A percentile compares a stretch with the other conserved stretches of the same genome.
phyloP scores from a whole-genome alignment of 2,329 filamentous ascomycete genomes.

The Penicillium digitatum region DNA sequence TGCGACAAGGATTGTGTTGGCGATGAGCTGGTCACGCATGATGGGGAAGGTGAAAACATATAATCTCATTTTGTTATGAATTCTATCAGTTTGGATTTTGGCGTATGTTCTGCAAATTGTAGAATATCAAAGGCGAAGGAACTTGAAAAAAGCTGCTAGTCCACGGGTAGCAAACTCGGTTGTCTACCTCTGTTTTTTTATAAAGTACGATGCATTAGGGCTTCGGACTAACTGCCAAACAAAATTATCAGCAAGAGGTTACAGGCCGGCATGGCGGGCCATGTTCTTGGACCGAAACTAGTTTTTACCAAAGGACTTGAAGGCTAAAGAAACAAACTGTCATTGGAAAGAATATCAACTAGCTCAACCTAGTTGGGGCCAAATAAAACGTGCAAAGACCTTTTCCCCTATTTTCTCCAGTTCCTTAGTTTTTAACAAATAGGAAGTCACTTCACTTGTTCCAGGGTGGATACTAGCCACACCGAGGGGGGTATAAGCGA shows the following conservation, averaged over 20 bases:
- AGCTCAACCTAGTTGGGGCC: background rate
- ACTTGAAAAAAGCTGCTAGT: background rate
- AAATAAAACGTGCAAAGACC: background rate
- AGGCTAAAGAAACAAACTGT: background rate
- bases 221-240: background rate
- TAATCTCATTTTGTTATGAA: background rate
- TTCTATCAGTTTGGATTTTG: too few species aligned
- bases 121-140: background rate
- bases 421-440: background rate
- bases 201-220: background rate
- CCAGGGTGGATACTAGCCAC: background rate
- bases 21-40: conserved; percentile 21
- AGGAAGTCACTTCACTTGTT: background rate
- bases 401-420: background rate
- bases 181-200: background rate
- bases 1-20: conserved; percentile 25
- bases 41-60: conserved; percentile 16
- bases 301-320: background rate
- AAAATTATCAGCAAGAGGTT: background rate
- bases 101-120: too few species aligned
- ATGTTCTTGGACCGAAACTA: background rate
- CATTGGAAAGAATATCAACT: background rate
- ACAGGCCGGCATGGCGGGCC: background rate
- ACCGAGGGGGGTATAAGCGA: background rate
- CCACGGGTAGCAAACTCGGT: background rate